Percentiles rank a stretch among this genome's conserved stretches.
These are phyloP conservation scores for Gleditsia sinensis DNA, from an alignment of 306 rosid genomes.

Conservation along the genomic window DNA sequence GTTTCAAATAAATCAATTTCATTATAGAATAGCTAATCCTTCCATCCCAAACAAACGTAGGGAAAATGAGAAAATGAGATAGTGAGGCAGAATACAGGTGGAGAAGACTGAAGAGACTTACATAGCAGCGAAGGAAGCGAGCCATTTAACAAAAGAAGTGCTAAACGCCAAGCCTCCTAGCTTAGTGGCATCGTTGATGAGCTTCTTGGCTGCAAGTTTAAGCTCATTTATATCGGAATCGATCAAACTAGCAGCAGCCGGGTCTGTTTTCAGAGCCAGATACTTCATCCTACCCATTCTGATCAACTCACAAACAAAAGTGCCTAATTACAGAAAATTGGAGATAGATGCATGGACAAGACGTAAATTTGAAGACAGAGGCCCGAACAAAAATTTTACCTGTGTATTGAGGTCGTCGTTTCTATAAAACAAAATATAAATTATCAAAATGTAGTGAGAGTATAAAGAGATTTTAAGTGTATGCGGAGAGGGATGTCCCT, in stretches of 20 bases:
- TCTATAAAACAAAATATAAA: not conserved
- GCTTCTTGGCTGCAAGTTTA: constrained; percentile 48
- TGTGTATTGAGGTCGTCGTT: not conserved
- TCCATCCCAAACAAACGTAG: too few relatives aligned
- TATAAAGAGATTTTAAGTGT: not conserved
- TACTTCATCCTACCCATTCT: constrained; percentile 51
- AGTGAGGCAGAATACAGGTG: too few relatives aligned
- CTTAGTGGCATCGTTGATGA: constrained; percentile 46
- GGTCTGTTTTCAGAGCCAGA: constrained; percentile 53
- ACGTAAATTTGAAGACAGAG: too few relatives aligned
- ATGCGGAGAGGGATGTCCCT: not conserved
- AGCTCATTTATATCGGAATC: constrained; percentile 54
- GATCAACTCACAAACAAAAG: too few relatives aligned
- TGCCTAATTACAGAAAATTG: too few relatives aligned
- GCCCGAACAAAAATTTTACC: not conserved
- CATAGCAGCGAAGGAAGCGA: constrained; percentile 68
- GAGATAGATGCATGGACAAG: not conserved
- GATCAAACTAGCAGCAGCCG: constrained; percentile 36
- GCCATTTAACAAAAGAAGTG: constrained; percentile 56
- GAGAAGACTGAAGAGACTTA: constrained; percentile 35
- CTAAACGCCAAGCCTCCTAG: constrained; percentile 57
- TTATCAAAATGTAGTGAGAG: not conserved
- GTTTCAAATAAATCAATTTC: not conserved
- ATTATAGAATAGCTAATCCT: too few relatives aligned
- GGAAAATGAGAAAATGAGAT: too few relatives aligned